These are phyloP conservation scores for Phylloporus sp. DNA, from an alignment of 768 basidiomycete species.

Conservation along the genomic window DNA sequence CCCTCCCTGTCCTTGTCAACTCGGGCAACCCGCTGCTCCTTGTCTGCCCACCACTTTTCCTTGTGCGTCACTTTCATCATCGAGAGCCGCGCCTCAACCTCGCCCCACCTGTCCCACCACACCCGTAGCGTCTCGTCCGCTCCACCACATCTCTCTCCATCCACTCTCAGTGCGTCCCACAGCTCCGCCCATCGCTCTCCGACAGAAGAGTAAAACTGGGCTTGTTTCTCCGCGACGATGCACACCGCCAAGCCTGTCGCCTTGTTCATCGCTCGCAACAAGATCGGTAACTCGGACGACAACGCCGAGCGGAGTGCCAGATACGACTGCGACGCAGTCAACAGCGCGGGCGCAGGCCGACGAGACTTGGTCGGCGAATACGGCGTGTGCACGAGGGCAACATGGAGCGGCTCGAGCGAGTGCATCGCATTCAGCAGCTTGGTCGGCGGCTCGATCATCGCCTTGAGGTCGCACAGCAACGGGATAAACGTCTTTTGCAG, in stretches of 20 bases:
- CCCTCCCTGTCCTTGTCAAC: slow-evolving; percentile 19
- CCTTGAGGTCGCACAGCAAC: slow-evolving; percentile 53
- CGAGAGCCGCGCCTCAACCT: slow-evolving; percentile 52
- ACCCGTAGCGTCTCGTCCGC: slow-evolving; percentile 66
- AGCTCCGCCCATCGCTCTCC: slow-evolving; percentile 69
- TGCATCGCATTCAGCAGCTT: slow-evolving; percentile 70
- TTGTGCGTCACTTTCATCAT: slow-evolving; percentile 36
- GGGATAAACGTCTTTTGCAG: slow-evolving; percentile 54
- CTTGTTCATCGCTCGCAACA: slow-evolving; percentile 54
- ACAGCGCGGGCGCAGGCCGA: slow-evolving; percentile 60
- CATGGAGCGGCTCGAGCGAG: slow-evolving; percentile 69
- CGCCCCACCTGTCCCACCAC: slow-evolving; percentile 67
- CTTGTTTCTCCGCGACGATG: slow-evolving; percentile 55
- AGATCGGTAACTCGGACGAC: slow-evolving; percentile 63
- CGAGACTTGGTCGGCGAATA: slow-evolving; percentile 50
- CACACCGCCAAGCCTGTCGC: slow-evolving; percentile 53
- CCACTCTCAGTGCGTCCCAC: slow-evolving; percentile 79
- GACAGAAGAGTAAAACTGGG: slow-evolving; percentile 55
- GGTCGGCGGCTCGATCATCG: slow-evolving; percentile 57
- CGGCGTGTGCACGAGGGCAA: slow-evolving; percentile 63
- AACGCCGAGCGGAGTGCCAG: slow-evolving; percentile 73
- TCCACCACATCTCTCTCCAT: slow-evolving; percentile 65
- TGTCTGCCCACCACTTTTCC: slow-evolving; percentile 34
- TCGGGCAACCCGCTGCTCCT: slow-evolving; percentile 17
- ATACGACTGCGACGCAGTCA: slow-evolving; percentile 74